Evolutionary conservation across 495 filamentous ascomycete species (phyloP).

Genomic region (Hyphodiscus hymeniophilus): DNA sequence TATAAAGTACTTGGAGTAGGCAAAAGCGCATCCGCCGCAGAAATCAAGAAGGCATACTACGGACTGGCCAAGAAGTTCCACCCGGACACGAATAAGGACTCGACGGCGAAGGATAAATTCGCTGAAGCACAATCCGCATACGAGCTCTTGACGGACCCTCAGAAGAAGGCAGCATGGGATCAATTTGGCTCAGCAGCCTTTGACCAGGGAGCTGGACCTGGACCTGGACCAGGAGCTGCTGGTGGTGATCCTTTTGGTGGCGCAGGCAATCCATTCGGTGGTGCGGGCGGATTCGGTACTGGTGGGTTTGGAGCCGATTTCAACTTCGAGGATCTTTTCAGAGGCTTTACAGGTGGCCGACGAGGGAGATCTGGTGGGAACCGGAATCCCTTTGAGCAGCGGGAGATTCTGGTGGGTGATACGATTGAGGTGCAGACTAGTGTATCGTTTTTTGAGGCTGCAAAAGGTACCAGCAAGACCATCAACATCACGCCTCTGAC

Average conservation of each 20-base stretch:
- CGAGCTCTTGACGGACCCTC: constrained; percentile 81
- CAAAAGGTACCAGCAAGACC: constrained; percentile 74
- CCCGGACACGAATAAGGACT: constrained; percentile 94
- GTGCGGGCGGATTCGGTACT: constrained; percentile 40
- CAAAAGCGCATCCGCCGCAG: constrained; percentile 67
- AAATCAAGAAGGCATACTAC: constrained; percentile 99
- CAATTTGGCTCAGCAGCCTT: constrained; percentile 84
- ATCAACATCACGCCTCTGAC: constrained; percentile 70
- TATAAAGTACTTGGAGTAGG: constrained; percentile 80
- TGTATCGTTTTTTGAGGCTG: constrained; percentile 93
- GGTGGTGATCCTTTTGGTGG: constrained; percentile 52
- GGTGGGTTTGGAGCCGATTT: constrained; percentile 69
- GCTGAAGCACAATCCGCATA: constrained; percentile 86
- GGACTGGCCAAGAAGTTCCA: constrained; percentile 97
- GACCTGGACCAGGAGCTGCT: constrained; percentile 46
- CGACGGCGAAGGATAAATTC: constrained; percentile 87
- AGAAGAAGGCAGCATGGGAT: constrained; percentile 88
- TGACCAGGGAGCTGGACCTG: constrained; percentile 65
- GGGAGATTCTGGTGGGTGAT: constrained; percentile 70
- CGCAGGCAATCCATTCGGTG: constrained; percentile 46
- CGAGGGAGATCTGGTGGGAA: constrained; percentile 43
- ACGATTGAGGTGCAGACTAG: constrained; percentile 89
- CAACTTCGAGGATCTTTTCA: constrained; percentile 93
- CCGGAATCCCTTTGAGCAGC: constrained; percentile 57
- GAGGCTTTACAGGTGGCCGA: constrained; percentile 64